phyloP scores from a whole-genome alignment of 164 flowering plant genomes.

The Kalanchoe fedtschenkoi region DNA sequence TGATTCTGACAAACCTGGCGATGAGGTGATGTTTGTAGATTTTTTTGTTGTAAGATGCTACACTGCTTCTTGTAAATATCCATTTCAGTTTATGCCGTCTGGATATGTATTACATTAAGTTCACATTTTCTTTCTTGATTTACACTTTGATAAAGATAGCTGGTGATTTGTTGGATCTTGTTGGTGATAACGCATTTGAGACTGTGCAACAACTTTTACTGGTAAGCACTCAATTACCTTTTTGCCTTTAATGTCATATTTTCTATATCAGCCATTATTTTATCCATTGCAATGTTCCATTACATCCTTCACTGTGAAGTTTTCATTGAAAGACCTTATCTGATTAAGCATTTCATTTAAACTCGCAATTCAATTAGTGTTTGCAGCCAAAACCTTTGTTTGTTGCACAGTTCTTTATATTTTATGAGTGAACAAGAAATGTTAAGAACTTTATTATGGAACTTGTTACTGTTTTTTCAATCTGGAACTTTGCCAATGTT shows the following conservation, averaged over 20 bases:
- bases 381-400: neutral
- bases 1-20: conserved; percentile 84
- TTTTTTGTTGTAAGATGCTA: neutral
- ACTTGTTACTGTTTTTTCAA: neutral
- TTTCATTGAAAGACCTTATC: neutral
- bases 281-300: neutral
- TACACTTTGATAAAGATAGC: conserved; percentile 51
- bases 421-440: neutral
- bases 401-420: neutral
- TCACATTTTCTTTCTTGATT: neutral
- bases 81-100: neutral
- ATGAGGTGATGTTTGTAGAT: conserved; percentile 52
- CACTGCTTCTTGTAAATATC: neutral
- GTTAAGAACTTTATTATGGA: too few relatives aligned
- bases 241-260: conserved; percentile 1
- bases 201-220: conserved; percentile 74
- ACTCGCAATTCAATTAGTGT: neutral
- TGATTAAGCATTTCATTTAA: neutral
- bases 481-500: neutral
- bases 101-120: neutral
- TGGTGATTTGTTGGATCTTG: conserved; percentile 87
- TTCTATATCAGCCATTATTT: neutral
- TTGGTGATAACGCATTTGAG: conserved; percentile 85
- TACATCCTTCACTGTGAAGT: neutral
- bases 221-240: conserved; percentile 33